Base-by-base conservation (phyloP, 805 yeast species). In the Kuraishia molischiana region DNA sequence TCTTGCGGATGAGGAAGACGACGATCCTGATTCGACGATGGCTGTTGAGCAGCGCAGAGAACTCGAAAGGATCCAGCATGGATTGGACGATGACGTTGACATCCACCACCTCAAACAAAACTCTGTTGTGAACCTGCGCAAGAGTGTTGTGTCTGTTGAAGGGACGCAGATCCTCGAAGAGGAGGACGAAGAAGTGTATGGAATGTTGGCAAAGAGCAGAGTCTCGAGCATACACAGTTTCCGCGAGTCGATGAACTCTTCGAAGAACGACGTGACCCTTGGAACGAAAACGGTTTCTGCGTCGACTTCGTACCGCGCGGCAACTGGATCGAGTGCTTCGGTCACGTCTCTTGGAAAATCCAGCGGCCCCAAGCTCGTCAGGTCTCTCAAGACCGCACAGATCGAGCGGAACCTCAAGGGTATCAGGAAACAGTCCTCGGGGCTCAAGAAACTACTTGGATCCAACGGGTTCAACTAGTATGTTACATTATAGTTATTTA, bases 21-120 rank as follows among this genome's bases (percentile, higher is more conserved):
- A 34, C 6, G 30, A 29, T 17, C 30, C 20, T 4, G 15, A 15
- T 11, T 14, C 11, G 3, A 15, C 18, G 8, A 17, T 18, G 14
- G 29, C 14, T 15, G 21, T 26, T 4, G 14, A 17, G 19, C 22
- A 21, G 26, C 29, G 31, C 5, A 20, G 18, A 22, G 15, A 22
- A 18, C 18, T 32, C 18, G 35, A 32, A 20, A n/a, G 31, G 6
- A 35, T 26, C 32, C 30, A 32, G 24, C 36, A 32, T 24, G 35
- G 33, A 11, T 38, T 29, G 17, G 19, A 15, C 14, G 24, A 22
- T 15, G 36, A 18, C 8, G 17, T n/a, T 13, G 40, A 29, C 14
- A 21, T 36, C 19, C 34, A 30, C 15, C 13, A 29, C 10, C 34
- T 38, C 33, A 38, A 38, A 31, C 36, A 34, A 19, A 33, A 38